Evolutionary conservation across 2,329 filamentous ascomycete species (phyloP).

Genomic region (Xylaria sp.): DNA sequence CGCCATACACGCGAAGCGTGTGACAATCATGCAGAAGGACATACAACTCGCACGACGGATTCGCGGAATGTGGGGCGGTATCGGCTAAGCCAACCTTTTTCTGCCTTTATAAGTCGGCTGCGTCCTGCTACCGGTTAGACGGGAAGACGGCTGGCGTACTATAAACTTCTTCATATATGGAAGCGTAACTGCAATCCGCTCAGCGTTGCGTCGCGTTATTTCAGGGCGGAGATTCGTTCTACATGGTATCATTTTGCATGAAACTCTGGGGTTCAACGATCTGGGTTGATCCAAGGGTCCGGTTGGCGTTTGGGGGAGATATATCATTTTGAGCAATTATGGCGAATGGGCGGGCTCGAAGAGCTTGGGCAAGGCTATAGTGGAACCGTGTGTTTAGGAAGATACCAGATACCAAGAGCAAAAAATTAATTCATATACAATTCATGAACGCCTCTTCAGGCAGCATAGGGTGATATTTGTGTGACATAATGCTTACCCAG

Average conservation of each 20-base stretch:
- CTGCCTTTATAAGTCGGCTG: slow-evolving; percentile 1
- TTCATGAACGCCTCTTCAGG: neutral
- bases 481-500: neutral
- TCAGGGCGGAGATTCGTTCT: neutral
- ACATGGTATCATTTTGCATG: slow-evolving; percentile 14
- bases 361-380: slow-evolving; percentile 5
- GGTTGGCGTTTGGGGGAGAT: slow-evolving; percentile 27
- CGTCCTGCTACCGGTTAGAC: slow-evolving; percentile 1
- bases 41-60: slow-evolving; percentile 90
- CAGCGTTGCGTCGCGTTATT: slow-evolving; percentile 2
- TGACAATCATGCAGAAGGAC: slow-evolving; percentile 98
- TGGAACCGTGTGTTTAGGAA: slow-evolving; percentile 22
- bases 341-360: slow-evolving; percentile 2
- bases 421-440: slow-evolving; percentile 14
- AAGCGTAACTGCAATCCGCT: neutral
- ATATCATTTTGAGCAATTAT: slow-evolving; percentile 8
- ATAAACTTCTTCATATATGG: slow-evolving; percentile 8
- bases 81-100: slow-evolving; percentile 54
- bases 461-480: neutral
- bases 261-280: slow-evolving; percentile 4
- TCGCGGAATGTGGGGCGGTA: slow-evolving; percentile 78
- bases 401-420: slow-evolving; percentile 28
- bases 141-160: neutral
- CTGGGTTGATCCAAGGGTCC: neutral
- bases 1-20: slow-evolving; percentile 94